Evolutionary conservation across 2,329 filamentous ascomycete species (phyloP).

Genomic region (Hypoxylon sp.): DNA sequence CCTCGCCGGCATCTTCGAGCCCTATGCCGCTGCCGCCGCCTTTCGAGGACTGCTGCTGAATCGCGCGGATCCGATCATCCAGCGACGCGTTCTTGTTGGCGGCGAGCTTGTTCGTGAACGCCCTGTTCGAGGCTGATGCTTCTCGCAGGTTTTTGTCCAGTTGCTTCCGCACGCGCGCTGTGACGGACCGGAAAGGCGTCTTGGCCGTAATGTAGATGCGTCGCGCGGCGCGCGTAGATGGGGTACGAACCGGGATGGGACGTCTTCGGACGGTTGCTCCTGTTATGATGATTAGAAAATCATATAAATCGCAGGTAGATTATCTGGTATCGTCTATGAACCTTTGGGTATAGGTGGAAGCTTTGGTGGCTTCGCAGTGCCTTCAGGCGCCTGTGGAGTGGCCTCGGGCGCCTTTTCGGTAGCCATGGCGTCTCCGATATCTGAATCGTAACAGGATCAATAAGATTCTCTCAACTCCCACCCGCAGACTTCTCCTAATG

Average conservation of each 20-base stretch:
- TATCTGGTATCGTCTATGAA: slow-evolving; percentile 9
- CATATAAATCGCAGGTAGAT: neutral
- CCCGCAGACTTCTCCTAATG: neutral
- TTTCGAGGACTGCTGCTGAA: slow-evolving; percentile 50
- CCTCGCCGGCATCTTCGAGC: slow-evolving; percentile 58
- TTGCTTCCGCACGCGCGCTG: slow-evolving; percentile 73
- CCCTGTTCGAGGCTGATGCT: slow-evolving; percentile 46
- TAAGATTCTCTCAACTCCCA: neutral
- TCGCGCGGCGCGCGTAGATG: slow-evolving; percentile 52
- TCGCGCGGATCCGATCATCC: slow-evolving; percentile 59
- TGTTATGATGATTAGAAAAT: slow-evolving; percentile 47
- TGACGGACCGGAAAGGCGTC: slow-evolving; percentile 75
- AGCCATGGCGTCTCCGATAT: slow-evolving; percentile 16
- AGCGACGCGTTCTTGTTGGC: slow-evolving; percentile 61
- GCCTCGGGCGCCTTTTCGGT: slow-evolving; percentile 21
- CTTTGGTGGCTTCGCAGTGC: slow-evolving; percentile 39
- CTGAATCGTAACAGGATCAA: neutral
- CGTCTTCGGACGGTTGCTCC: slow-evolving; percentile 64
- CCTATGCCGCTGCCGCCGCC: slow-evolving; percentile 50
- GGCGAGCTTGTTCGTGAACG: slow-evolving; percentile 56
- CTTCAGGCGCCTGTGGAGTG: slow-evolving; percentile 40
- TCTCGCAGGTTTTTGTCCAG: slow-evolving; percentile 66
- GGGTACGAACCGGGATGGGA: slow-evolving; percentile 58
- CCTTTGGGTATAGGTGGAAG: slow-evolving; percentile 51
- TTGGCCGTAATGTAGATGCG: slow-evolving; percentile 74